These are phyloP conservation scores for Carex cristatella DNA, from an alignment of 176 grass and related monocot genomes.

Conservation along the genomic window DNA sequence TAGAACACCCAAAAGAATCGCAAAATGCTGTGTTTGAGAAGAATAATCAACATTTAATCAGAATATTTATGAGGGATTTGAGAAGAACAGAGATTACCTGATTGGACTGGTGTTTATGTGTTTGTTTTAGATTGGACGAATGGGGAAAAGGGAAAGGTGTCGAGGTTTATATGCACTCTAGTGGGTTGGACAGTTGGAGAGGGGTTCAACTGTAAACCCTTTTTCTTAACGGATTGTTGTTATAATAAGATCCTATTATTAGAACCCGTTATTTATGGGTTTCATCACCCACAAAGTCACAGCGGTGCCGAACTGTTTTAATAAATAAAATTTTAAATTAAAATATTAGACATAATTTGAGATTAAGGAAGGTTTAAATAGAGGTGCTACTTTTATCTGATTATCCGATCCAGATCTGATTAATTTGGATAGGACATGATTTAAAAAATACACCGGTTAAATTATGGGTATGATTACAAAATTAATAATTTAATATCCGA, in stretches of 20 bases:
- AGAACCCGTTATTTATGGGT: neutral
- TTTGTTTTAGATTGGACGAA: neutral
- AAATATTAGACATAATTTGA: too few relatives aligned
- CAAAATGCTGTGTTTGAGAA: neutral
- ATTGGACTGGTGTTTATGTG: neutral
- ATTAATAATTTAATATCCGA: too few relatives aligned
- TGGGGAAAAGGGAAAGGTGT: neutral
- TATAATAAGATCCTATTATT: neutral
- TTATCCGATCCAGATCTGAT: too few relatives aligned
- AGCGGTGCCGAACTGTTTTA: too few relatives aligned
- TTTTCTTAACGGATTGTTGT: neutral
- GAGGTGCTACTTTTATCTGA: too few relatives aligned
- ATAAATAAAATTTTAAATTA: too few relatives aligned
- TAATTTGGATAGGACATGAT: too few relatives aligned
- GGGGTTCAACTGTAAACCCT: neutral
- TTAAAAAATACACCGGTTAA: too few relatives aligned
- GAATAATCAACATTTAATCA: neutral
- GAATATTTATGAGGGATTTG: neutral
- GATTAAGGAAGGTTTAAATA: too few relatives aligned
- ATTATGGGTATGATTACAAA: too few relatives aligned
- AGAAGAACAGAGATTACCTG: neutral
- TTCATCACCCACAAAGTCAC: neutral
- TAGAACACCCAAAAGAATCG: neutral
- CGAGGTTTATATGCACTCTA: constrained; percentile 3
- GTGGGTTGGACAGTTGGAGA: neutral